Base-by-base conservation (phyloP, 148 eudicot species). In the Chenopodium quinoa region DNA sequence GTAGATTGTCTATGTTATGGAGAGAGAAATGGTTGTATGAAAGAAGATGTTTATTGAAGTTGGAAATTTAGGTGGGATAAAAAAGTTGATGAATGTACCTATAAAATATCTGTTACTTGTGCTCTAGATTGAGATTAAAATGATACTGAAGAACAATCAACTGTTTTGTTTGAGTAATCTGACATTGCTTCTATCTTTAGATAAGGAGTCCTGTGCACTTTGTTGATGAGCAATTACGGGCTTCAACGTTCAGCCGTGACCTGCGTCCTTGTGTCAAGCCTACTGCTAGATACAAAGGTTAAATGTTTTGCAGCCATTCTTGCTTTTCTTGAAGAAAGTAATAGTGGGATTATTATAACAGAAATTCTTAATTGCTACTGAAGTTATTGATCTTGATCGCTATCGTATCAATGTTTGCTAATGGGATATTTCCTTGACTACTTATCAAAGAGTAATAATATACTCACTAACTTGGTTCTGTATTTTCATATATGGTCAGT, bases 281-380 rank as follows among this genome's bases (percentile, higher is more conserved):
- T 64, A 89, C 95, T 48, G 67, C 89, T 73, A 88, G 81, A 82
- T 93, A 93, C 82, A 84, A 86, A 94, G 98, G 98, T 94, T 73
- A 47, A 40, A 69, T 14, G 25, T 19, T 71, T 73, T 66, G n/a
- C 29, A 23, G 66, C 73, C 65, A 54, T 58, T 71, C 73, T 73
- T 29, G 20, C 4, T 63, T 73, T 73, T 29, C 14, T 79, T 48
- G 73, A 20, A 58, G 75, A 73, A n/a, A 23, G 20, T 46, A 47
- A n/a, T 29, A 37, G 3, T 74, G 25, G 75, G 25, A 81, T 37
- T 37, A 37, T 37, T 37, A 6, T 37, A 37, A 37, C 40, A 37
- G 40, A 37, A 40, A 40, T 40, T 6, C 44, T 40, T 40, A 40
- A 6, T 23, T 65, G 20, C 31, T 72, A 29, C 23, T 71, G 44